Evolutionary conservation across 192 early-diverging fungal species (phyloP).

Genomic region (Oehlia diaphana): DNA sequence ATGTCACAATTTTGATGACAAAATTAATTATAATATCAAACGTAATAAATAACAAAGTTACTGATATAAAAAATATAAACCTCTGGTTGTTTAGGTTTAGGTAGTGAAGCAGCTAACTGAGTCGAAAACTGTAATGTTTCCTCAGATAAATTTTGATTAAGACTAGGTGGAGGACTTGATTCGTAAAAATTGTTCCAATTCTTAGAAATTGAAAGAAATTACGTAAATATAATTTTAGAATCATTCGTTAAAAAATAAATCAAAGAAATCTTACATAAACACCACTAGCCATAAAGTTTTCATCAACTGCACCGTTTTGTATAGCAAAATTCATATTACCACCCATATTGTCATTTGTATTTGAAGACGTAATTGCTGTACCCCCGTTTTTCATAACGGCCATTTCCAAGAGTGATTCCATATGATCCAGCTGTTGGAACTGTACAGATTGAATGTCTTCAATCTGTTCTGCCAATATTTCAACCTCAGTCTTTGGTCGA

Average conservation of each 20-base stretch:
- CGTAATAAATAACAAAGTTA: neutral
- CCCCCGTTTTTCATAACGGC: neutral
- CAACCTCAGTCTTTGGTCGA: slow-evolving; percentile 18
- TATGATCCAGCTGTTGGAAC: slow-evolving; percentile 13
- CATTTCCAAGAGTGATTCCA: slow-evolving; percentile 22
- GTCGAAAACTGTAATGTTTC: slow-evolving; percentile 15
- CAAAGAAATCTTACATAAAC: neutral
- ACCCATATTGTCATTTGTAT: neutral
- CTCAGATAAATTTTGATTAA: slow-evolving; percentile 21
- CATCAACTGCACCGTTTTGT: neutral
- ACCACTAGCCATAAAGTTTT: neutral
- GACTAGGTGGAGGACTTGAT: slow-evolving; percentile 17
- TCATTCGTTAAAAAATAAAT: neutral
- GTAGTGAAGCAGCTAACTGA: slow-evolving; percentile 12
- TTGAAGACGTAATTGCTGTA: neutral
- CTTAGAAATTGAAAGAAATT: neutral
- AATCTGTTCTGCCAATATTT: slow-evolving; percentile 26
- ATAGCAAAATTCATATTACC: neutral
- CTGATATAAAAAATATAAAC: neutral
- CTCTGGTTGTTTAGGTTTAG: neutral
- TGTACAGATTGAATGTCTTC: slow-evolving; percentile 18
- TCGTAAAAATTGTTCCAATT: slow-evolving; percentile 2
- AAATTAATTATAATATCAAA: neutral
- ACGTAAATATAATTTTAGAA: neutral
- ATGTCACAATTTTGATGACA: neutral